A percentile compares a stretch with the other conserved stretches of the same genome.
These are phyloP conservation scores for Sporothrix protearum DNA, from an alignment of 2,329 filamentous ascomycete species.

Conservation along the genomic window DNA sequence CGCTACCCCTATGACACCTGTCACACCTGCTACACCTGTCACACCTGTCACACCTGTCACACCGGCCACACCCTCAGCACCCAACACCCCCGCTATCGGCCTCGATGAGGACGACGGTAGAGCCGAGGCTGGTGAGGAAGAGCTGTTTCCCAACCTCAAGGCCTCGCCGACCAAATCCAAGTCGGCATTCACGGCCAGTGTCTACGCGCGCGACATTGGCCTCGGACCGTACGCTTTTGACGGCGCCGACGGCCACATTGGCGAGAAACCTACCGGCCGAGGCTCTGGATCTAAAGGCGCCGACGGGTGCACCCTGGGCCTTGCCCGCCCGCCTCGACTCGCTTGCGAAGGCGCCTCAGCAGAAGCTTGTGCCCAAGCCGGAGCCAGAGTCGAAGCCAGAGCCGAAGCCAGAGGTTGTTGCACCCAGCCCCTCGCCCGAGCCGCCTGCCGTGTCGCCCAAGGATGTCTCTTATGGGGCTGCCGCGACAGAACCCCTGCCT, in stretches of 20 bases:
- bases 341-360: neutral
- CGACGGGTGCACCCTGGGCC: neutral
- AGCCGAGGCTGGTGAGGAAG: neutral
- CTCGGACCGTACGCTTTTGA: constrained; percentile 28
- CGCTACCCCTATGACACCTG: neutral
- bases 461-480: neutral
- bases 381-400: neutral
- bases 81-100: neutral
- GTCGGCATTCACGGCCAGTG: constrained; percentile 27
- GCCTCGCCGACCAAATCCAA: constrained; percentile 16
- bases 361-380: neutral
- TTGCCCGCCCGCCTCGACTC: constrained; percentile 19
- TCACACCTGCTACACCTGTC: neutral
- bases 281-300: neutral
- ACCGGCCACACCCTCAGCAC: neutral
- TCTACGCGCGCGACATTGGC: constrained; percentile 29
- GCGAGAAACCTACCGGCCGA: neutral
- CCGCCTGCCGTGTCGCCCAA: neutral
- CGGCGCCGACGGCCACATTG: neutral
- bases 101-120: neutral
- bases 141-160: neutral
- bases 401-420: too few relatives aligned
- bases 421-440: neutral
- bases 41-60: too few relatives aligned
- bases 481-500: too few relatives aligned